Evolutionary conservation across 495 filamentous ascomycete genomes (phyloP).

Genomic region (Ascodesmis nigricans): DNA sequence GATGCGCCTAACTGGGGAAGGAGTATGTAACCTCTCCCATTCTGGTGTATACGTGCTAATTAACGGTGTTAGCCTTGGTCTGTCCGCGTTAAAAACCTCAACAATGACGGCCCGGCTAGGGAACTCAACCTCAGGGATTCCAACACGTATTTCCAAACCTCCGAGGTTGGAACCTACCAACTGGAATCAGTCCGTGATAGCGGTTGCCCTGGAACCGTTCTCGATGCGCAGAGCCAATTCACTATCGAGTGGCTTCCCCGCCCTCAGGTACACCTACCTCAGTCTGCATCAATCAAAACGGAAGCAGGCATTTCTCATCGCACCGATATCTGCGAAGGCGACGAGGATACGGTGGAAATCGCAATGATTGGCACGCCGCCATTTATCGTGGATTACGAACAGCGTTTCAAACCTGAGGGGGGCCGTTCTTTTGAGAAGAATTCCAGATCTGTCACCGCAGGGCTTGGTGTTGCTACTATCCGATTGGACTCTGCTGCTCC

Average conservation of each 20-base stretch:
- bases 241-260: conserved; percentile 63
- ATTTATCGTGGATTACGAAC: conserved; percentile 58
- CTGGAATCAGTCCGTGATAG: conserved; percentile 53
- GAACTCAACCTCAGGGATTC: conserved; percentile 33
- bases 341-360: conserved; percentile 70
- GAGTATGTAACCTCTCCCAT: conserved; percentile 13
- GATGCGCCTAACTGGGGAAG: conserved; percentile 57
- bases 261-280: conserved; percentile 45
- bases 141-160: conserved; percentile 50
- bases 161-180: conserved; percentile 48
- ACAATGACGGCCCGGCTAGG: conserved; percentile 24
- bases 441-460: conserved; percentile 33
- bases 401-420: conserved; percentile 12
- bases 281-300: conserved; percentile 34
- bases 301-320: conserved; percentile 36
- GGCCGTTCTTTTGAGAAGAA: conserved; percentile 8
- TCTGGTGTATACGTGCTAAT: not conserved
- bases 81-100: conserved; percentile 46
- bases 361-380: conserved; percentile 55
- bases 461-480: conserved; percentile 47
- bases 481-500: conserved; percentile 64
- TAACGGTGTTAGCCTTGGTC: conserved; percentile 45
- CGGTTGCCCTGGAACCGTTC: conserved; percentile 58
- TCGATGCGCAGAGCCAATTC: conserved; percentile 48
- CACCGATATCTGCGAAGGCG: conserved; percentile 77